These are phyloP conservation scores for Microdochium trichocladiopsis DNA, from an alignment of 2,329 filamentous ascomycete genomes.

Conservation along the genomic window DNA sequence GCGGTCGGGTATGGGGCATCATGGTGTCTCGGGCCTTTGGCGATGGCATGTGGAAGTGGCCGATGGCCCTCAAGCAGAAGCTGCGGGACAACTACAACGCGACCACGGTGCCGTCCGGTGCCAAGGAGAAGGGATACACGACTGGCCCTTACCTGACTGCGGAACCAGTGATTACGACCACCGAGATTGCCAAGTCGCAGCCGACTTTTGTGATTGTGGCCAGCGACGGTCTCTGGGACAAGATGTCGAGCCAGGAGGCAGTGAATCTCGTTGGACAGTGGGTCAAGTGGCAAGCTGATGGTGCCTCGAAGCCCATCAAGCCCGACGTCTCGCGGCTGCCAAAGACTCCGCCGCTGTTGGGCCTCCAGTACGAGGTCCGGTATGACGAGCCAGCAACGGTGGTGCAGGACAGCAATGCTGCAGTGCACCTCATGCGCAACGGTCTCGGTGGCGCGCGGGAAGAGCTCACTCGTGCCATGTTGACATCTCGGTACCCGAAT, in stretches of 20 bases:
- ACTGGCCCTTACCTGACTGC: slow-evolving; percentile 64
- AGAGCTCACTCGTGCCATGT: slow-evolving; percentile 64
- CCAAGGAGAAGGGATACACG: slow-evolving; percentile 31
- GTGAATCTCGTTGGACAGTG: slow-evolving; percentile 51
- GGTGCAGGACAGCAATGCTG: slow-evolving; percentile 73
- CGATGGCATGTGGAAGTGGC: slow-evolving; percentile 63
- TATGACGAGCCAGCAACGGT: slow-evolving; percentile 55
- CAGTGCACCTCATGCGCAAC: slow-evolving; percentile 75
- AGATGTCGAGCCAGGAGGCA: slow-evolving; percentile 47
- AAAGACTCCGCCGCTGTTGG: slow-evolving; percentile 11
- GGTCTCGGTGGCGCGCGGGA: slow-evolving; percentile 70
- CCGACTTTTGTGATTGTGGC: slow-evolving; percentile 59
- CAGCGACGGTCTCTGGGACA: slow-evolving; percentile 61
- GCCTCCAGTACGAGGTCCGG: slow-evolving; percentile 13
- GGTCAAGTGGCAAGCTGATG: slow-evolving; percentile 28
- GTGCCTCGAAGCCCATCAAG: slow-evolving; percentile 15
- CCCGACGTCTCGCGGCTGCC: slow-evolving; percentile 8
- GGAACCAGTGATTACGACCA: slow-evolving; percentile 56
- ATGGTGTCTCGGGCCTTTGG: slow-evolving; percentile 60
- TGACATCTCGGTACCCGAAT: slow-evolving; percentile 65
- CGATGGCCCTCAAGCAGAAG: slow-evolving; percentile 35
- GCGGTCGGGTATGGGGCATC: slow-evolving; percentile 55
- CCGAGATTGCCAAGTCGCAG: slow-evolving; percentile 35
- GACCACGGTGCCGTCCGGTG: slow-evolving; percentile 22
- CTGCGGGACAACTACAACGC: slow-evolving; percentile 41